Conservation (phyloP, 306 rosid species). For the Begonia loranthoides region DNA sequence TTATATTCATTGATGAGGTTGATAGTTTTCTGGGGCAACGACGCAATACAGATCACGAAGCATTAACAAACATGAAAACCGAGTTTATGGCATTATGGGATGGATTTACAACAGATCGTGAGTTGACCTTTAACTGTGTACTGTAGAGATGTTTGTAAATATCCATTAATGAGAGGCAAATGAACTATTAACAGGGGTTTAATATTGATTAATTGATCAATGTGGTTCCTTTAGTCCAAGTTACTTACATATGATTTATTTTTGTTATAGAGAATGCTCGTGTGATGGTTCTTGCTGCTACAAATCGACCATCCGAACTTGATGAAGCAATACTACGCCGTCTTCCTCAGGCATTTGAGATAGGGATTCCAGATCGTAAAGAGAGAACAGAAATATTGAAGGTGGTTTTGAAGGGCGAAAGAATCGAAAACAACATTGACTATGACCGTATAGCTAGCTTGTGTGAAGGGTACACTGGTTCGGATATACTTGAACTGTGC, state of each 20-base stretch:
- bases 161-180: not conserved
- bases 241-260: conserved; percentile 4
- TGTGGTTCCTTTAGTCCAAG: not conserved
- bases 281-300: conserved; percentile 97
- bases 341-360: conserved; percentile 95
- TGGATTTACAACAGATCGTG: conserved; percentile 94
- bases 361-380: conserved; percentile 56
- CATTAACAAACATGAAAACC: conserved; percentile 88
- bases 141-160: not conserved
- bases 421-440: conserved; percentile 44
- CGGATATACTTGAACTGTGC: conserved; percentile 92
- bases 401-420: conserved; percentile 73
- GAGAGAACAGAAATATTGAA: conserved; percentile 83
- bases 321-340: conserved; percentile 99
- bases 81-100: conserved; percentile 99
- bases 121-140: conserved; percentile 16
- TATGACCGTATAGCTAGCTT: conserved; percentile 40
- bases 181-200: not conserved
- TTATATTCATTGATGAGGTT: conserved; percentile 94
- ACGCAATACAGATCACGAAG: conserved; percentile 88
- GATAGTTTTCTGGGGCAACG: conserved; percentile 99
- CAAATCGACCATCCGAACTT: conserved; percentile 97
- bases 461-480: conserved; percentile 84
- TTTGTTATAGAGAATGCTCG: conserved; percentile 57
- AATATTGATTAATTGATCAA: not conserved